A percentile compares a stretch with the other conserved stretches of the same genome.
Conservation (phyloP, 2,329 filamentous ascomycete species). For the Emericellopsis cladophorae region DNA sequence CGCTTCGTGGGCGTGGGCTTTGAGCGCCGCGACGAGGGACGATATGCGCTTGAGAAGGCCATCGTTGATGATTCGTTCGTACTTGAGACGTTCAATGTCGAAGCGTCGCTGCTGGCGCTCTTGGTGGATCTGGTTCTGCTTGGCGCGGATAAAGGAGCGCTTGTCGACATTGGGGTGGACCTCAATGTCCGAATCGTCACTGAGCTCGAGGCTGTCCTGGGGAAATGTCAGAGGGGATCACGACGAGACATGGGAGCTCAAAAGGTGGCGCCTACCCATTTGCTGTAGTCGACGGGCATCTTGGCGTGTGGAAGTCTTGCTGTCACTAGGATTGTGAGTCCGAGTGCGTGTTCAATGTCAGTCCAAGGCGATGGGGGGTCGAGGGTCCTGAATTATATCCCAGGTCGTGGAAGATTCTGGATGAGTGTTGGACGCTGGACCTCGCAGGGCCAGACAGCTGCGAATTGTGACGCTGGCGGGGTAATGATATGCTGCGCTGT, state of each 20-base stretch:
- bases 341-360: too few relatives aligned
- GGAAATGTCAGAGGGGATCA: neutral
- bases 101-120: slow-evolving; percentile 75
- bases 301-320: neutral
- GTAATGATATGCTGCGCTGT: too few relatives aligned
- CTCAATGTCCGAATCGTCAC: slow-evolving; percentile 95
- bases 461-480: too few relatives aligned
- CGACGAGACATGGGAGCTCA: neutral
- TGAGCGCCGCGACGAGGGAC: slow-evolving; percentile 59
- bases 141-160: slow-evolving; percentile 93
- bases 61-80: slow-evolving; percentile 88
- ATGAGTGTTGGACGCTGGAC: too few relatives aligned
- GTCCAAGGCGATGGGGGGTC: neutral
- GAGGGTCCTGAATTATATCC: too few relatives aligned
- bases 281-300: slow-evolving; percentile 50
- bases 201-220: slow-evolving; percentile 84
- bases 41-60: slow-evolving; percentile 78
- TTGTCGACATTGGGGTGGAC: slow-evolving; percentile 99
- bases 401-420: too few relatives aligned
- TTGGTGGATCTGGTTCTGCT: slow-evolving; percentile 93
- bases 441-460: too few relatives aligned
- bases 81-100: slow-evolving; percentile 84
- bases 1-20: slow-evolving; percentile 58
- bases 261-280: slow-evolving; percentile 41
- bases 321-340: too few relatives aligned